These are phyloP conservation scores for Naganishia onofrii DNA, from an alignment of 768 basidiomycete genomes.

Conservation along the genomic window DNA sequence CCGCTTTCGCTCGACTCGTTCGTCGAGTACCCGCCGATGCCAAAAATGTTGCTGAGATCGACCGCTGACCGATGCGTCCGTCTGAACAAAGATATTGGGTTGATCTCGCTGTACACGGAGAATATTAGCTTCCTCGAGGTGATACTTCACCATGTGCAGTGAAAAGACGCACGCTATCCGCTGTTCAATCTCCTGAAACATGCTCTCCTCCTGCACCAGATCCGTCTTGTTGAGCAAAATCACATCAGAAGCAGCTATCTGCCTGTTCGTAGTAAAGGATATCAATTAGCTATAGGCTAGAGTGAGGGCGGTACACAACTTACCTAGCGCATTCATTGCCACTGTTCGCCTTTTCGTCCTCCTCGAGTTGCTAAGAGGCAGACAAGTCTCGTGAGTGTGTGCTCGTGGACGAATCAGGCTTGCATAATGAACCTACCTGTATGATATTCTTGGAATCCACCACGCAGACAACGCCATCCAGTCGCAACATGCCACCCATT, in stretches of 20 bases:
- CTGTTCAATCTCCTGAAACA: constrained; percentile 58
- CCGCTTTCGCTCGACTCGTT: constrained; percentile 23
- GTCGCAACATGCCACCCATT: constrained; percentile 52
- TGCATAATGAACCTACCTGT: constrained; percentile 53
- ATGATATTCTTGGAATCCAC: constrained; percentile 82
- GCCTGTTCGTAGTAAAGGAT: constrained; percentile 45
- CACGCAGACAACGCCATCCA: constrained; percentile 87
- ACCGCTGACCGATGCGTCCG: constrained; percentile 69
- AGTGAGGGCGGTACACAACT: background rate
- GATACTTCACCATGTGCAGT: background rate
- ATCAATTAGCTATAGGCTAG: background rate
- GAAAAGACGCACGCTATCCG: constrained; percentile 57
- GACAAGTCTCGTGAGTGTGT: no score
- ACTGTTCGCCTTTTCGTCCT: constrained; percentile 60
- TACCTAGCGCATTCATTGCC: constrained; percentile 20
- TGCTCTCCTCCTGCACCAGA: constrained; percentile 58
- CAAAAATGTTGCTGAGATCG: constrained; percentile 73
- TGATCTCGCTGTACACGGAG: constrained; percentile 60
- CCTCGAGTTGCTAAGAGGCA: constrained; percentile 74
- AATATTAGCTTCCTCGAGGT: background rate
- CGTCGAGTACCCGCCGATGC: constrained; percentile 71
- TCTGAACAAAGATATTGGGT: constrained; percentile 74
- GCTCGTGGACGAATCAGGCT: background rate
- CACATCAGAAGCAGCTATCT: constrained; percentile 89
- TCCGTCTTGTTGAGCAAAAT: constrained; percentile 90